These are phyloP conservation scores for Mycothermus thermophilus DNA, from an alignment of 495 filamentous ascomycete genomes.

Conservation along the genomic window DNA sequence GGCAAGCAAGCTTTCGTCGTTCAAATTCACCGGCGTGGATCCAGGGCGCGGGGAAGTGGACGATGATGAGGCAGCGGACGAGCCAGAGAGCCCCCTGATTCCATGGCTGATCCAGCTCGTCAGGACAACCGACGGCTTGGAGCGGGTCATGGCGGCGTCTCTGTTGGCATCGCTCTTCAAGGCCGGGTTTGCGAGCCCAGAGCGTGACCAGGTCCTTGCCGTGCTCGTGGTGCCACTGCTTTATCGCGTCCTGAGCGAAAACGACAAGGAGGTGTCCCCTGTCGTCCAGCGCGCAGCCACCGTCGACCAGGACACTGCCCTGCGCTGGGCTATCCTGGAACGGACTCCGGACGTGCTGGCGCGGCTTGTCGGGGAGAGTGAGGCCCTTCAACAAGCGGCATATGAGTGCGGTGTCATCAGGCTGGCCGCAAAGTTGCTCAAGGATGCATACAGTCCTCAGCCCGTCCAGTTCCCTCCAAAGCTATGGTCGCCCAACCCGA, in stretches of 20 bases:
- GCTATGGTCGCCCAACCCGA: slow-evolving; percentile 30
- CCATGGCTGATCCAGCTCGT: slow-evolving; percentile 68
- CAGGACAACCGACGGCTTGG: slow-evolving; percentile 46
- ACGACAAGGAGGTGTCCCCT: slow-evolving; percentile 26
- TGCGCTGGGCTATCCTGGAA: slow-evolving; percentile 45
- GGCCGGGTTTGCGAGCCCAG: slow-evolving; percentile 47
- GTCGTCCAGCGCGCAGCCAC: slow-evolving; percentile 14
- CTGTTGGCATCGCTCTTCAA: slow-evolving; percentile 66
- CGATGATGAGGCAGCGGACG: slow-evolving; percentile 31
- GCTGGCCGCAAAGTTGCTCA: slow-evolving; percentile 59
- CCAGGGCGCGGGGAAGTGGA: slow-evolving; percentile 15
- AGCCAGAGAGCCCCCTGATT: slow-evolving; percentile 65
- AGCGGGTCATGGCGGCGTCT: slow-evolving; percentile 64
- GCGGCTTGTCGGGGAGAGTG: slow-evolving; percentile 61
- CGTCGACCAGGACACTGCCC: slow-evolving; percentile 23
- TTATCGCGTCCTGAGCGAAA: slow-evolving; percentile 52
- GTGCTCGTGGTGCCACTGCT: slow-evolving; percentile 60
- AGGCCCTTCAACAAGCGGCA: slow-evolving; percentile 65
- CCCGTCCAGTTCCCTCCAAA: slow-evolving; percentile 23
- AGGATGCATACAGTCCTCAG: slow-evolving; percentile 44
- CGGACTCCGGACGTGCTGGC: slow-evolving; percentile 62
- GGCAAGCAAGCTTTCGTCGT: slow-evolving; percentile 12
- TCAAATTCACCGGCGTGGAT: slow-evolving; percentile 19
- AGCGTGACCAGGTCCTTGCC: slow-evolving; percentile 46
- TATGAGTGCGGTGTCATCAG: slow-evolving; percentile 66